Conservation (phyloP, 1,284 basidiomycete genomes). For the Rhodofomes roseus region DNA sequence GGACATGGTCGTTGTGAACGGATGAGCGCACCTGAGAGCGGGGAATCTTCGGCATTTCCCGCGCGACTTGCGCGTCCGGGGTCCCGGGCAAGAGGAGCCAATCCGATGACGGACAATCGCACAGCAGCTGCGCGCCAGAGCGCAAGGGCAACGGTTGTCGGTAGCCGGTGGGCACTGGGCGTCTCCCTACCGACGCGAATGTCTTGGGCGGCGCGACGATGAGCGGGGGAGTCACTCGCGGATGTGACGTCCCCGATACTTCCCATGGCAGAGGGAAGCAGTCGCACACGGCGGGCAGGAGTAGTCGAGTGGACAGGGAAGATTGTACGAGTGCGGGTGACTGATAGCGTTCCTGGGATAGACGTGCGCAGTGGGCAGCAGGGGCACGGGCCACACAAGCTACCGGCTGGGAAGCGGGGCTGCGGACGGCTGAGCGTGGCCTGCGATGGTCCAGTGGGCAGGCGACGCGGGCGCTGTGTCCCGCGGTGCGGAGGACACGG, state of each 20-base stretch:
- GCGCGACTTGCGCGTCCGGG: not conserved
- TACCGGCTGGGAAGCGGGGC: not conserved
- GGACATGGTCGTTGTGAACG: conserved; percentile 71
- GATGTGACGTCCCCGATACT: too few species aligned
- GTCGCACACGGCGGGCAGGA: too few species aligned
- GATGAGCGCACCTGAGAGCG: conserved; percentile 36
- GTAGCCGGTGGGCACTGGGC: not conserved
- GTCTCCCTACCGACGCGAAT: not conserved
- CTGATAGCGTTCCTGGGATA: conserved; percentile 5
- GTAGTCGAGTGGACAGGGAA: not conserved
- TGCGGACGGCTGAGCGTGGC: not conserved
- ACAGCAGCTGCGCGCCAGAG: not conserved
- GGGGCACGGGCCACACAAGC: not conserved
- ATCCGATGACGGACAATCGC: not conserved
- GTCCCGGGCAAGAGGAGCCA: not conserved
- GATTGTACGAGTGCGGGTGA: not conserved
- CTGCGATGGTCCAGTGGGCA: not conserved
- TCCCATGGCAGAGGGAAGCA: not conserved
- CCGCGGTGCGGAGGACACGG: not conserved
- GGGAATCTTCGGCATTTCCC: not conserved
- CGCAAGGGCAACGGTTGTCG: not conserved
- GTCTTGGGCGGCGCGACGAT: not conserved
- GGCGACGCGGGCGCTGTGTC: not conserved
- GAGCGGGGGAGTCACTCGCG: not conserved
- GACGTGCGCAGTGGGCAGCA: conserved; percentile 3